These are phyloP conservation scores for Fusarium sp. DNA, from an alignment of 2,329 filamentous ascomycete genomes.

Conservation along the genomic window DNA sequence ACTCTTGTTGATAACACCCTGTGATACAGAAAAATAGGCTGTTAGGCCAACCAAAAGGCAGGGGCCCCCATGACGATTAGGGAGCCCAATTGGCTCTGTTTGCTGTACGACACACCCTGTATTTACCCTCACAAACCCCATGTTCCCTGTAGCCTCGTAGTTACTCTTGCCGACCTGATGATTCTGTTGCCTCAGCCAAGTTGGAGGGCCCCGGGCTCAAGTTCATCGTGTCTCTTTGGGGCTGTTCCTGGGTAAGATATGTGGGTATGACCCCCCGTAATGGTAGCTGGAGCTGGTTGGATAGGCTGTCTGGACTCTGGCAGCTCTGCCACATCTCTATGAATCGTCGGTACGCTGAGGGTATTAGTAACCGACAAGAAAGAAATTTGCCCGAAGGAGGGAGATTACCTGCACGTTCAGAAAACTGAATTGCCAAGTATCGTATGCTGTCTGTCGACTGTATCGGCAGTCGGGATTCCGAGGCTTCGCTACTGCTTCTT, in stretches of 20 bases:
- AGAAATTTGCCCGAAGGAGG: conserved; percentile 1
- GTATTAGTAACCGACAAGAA: conserved; percentile 37
- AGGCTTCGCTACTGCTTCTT: conserved; percentile 35
- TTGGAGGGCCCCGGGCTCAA: conserved; percentile 37
- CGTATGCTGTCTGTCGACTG: conserved; percentile 54
- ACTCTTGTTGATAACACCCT: not conserved
- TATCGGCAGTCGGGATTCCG: conserved; percentile 5
- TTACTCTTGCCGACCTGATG: not conserved
- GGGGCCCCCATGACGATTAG: too few relatives aligned
- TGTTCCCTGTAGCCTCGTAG: too few relatives aligned
- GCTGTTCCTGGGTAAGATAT: conserved; percentile 38
- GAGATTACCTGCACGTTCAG: conserved; percentile 56
- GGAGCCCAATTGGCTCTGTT: too few relatives aligned
- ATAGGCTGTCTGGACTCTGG: conserved; percentile 58
- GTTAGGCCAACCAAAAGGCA: too few relatives aligned
- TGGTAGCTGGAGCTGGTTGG: conserved; percentile 59
- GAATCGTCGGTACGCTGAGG: conserved; percentile 55
- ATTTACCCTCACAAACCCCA: not conserved
- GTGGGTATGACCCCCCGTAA: conserved; percentile 53
- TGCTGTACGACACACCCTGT: too few relatives aligned
- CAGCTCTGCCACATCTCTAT: conserved; percentile 59
- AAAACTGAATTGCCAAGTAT: conserved; percentile 64
- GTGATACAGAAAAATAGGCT: too few relatives aligned
- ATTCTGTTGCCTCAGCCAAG: not conserved
- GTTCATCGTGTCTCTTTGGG: conserved; percentile 32